A percentile compares a stretch with the other conserved stretches of the same genome.
Conservation (phyloP, 2,329 filamentous ascomycete species). For the Lecanicillium sp. region DNA sequence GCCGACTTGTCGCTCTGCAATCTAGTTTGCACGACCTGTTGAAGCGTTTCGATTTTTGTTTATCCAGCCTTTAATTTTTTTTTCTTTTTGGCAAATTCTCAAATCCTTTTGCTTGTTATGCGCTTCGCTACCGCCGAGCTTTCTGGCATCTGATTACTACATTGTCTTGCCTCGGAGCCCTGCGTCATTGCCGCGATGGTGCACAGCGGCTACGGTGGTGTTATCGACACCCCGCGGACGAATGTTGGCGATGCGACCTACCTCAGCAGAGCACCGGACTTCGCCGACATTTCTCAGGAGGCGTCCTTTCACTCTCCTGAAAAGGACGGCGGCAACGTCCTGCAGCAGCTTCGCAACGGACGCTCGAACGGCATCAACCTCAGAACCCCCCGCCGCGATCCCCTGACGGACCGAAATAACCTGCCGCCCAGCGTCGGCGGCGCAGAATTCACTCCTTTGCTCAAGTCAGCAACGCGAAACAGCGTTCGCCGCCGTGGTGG, state of each 20-base stretch:
- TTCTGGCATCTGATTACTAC: too few relatives aligned
- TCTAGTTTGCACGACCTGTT: not conserved
- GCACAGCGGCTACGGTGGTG: slow-evolving; percentile 53
- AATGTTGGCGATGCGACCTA: slow-evolving; percentile 80
- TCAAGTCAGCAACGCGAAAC: slow-evolving; percentile 73
- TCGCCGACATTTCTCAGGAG: slow-evolving; percentile 76
- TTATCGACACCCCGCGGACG: slow-evolving; percentile 80
- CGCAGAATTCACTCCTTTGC: slow-evolving; percentile 87
- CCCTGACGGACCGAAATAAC: slow-evolving; percentile 66
- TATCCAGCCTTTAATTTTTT: slow-evolving; percentile 7
- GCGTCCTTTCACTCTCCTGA: slow-evolving; percentile 78
- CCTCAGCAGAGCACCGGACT: slow-evolving; percentile 61
- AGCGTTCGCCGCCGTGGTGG: slow-evolving; percentile 60
- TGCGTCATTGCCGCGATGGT: slow-evolving; percentile 43
- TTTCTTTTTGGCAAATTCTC: not conserved
- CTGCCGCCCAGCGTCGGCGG: slow-evolving; percentile 58
- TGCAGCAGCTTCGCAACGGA: slow-evolving; percentile 68
- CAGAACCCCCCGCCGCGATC: slow-evolving; percentile 69
- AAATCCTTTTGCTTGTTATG: not conserved
- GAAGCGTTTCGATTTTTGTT: slow-evolving; percentile 16
- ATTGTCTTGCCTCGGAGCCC: slow-evolving; percentile 1
- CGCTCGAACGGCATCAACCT: slow-evolving; percentile 51
- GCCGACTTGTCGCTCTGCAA: not conserved
- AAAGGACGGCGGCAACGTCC: slow-evolving; percentile 58
- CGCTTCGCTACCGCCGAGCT: slow-evolving; percentile 15